Base-by-base conservation (phyloP, 2,329 filamentous ascomycete genomes). In the Aspergillus texensis region DNA sequence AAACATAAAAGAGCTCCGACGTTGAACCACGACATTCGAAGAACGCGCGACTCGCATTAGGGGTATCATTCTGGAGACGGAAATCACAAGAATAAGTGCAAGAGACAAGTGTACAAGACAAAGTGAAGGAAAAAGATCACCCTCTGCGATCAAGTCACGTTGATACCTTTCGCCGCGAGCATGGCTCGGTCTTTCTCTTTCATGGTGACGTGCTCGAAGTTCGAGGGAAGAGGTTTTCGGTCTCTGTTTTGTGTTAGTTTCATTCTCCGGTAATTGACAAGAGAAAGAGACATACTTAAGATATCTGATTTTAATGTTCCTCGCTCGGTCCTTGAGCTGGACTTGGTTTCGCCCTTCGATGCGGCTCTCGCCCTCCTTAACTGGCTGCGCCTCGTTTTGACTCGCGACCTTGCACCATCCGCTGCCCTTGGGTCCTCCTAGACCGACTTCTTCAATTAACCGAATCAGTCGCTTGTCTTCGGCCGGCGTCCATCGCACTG, bases 291-390 rank as follows among this genome's bases (percentile, higher is more conserved):
- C 60, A 16, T 58, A 69, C 67, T 62, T 57, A 30, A 45, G 21
- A 32, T 59, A 63, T 26, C 54, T 45, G 46, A 80, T 74, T 70
- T 84, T 85, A 62, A 88, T 73, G 64, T 86, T 86, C 57, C 86
- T 78, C 4, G 84, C 85, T 64, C 81, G 82, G 65, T 86, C 84
- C 67, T 85, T 86, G 9, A 88, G 64, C 52, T 85, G 83, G 3
- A 86, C 83, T 63, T 88, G 83, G 6, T 73, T 77, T 2, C 86
- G 78, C 2, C 68, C 65, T 4, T 60, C 61, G 21, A 85, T 69
- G 48, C 74, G 57, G 3, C 72, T 72, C 12, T 74, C 70, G 39
- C 74, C 73, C 56, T 75, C 54, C 58, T 69, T 43, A 5, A 60
- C 68, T 2, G 76, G 77, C 19, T 71, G 70, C 0, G 68, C 53